Percentiles rank a stretch among this genome's conserved stretches.
Evolutionary conservation across 116 monocot species (phyloP).

Genomic region (Dioscorea cayenensis): DNA sequence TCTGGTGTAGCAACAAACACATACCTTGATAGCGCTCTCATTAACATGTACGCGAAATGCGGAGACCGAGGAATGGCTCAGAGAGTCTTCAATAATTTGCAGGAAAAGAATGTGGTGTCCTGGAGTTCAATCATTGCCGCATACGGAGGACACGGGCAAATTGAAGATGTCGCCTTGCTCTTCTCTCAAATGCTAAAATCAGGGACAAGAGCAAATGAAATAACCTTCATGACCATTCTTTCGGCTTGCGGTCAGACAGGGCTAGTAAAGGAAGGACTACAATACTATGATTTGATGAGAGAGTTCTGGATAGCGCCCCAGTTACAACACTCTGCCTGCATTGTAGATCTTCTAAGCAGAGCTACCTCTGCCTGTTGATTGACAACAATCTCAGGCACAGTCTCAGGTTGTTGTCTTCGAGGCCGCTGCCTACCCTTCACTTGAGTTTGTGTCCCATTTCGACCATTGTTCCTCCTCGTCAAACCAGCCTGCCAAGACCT

Average conservation of each 20-base stretch:
- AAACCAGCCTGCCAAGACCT: conserved; percentile 22
- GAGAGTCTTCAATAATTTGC: conserved; percentile 15
- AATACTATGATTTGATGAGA: conserved; percentile 11
- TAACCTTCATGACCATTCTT: conserved; percentile 4
- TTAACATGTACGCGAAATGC: conserved; percentile 45
- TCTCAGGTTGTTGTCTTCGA: conserved; percentile 3
- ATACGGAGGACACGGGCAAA: neutral
- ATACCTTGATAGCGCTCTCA: conserved; percentile 13
- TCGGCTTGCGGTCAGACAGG: conserved; percentile 45
- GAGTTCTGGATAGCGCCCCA: conserved; percentile 7
- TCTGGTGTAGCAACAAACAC: neutral
- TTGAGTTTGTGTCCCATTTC: conserved; percentile 8
- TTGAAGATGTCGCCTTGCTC: neutral
- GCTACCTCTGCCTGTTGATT: conserved; percentile 9
- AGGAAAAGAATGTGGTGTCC: conserved; percentile 24
- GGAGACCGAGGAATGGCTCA: conserved; percentile 25
- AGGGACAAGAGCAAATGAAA: neutral
- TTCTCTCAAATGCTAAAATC: neutral
- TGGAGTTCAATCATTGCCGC: conserved; percentile 7
- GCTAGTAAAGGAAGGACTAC: conserved; percentile 24
- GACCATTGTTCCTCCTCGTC: conserved; percentile 14
- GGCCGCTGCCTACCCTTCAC: conserved; percentile 14
- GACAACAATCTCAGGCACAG: conserved; percentile 1
- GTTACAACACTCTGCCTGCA: conserved; percentile 9
- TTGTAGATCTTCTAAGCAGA: conserved; percentile 22